Percentiles rank a stretch among this genome's conserved stretches.
phyloP scores from a whole-genome alignment of 2,329 filamentous ascomycete genomes.

The Fusarium nisikadoi region DNA sequence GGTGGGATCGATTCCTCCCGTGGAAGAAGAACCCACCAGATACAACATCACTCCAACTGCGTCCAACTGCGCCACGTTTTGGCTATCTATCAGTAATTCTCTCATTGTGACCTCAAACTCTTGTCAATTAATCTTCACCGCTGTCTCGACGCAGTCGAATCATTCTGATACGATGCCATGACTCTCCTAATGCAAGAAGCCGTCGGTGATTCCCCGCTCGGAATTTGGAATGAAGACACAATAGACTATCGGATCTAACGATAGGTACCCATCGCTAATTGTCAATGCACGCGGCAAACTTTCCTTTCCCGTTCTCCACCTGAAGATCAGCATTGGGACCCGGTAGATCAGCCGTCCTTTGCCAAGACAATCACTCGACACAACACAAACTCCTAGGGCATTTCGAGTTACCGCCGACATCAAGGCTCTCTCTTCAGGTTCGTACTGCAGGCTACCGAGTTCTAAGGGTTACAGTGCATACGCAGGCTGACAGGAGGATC shows the following conservation, averaged over 20 bases:
- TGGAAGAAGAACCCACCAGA: not conserved
- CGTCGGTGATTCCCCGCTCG: conserved; percentile 10
- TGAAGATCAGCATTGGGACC: not conserved
- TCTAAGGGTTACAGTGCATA: not conserved
- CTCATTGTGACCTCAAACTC: not conserved
- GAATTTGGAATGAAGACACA: not conserved
- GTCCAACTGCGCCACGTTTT: conserved; percentile 3
- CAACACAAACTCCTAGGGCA: not conserved
- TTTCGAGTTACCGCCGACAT: not conserved
- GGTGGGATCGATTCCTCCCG: not conserved
- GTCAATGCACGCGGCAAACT: conserved; percentile 22
- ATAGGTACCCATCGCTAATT: not conserved
- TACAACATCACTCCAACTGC: conserved; percentile 5
- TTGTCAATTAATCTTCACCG: not conserved
- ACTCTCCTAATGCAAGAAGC: conserved; percentile 21
- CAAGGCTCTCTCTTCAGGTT: conserved; percentile 20
- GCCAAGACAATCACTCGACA: not conserved
- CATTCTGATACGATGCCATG: not conserved
- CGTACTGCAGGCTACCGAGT: conserved; percentile 24
- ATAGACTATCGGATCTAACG: not conserved
- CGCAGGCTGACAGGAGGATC: conserved; percentile 23
- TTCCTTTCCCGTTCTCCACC: conserved; percentile 17
- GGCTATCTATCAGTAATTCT: not conserved
- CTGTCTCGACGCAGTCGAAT: not conserved
- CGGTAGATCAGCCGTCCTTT: conserved; percentile 5